phyloP scores from a whole-genome alignment of 805 yeast species.

The Kodamaea hsintzibuensis region DNA sequence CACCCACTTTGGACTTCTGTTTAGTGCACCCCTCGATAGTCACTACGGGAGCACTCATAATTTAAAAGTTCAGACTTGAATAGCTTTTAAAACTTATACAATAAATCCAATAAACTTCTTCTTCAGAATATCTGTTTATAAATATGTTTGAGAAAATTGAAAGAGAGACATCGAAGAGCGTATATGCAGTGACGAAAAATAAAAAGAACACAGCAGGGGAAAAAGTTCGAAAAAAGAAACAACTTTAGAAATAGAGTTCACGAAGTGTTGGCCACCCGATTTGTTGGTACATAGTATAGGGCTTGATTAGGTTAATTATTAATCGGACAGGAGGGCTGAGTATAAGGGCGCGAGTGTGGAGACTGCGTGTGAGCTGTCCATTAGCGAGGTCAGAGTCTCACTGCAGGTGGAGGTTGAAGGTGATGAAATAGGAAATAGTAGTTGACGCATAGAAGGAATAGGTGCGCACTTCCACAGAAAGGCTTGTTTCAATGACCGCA shows the following conservation, averaged over 20 bases:
- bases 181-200: neutral
- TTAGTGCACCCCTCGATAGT: slow-evolving; percentile 4
- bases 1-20: neutral
- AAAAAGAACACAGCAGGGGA: neutral
- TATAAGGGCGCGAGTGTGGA: neutral
- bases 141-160: neutral
- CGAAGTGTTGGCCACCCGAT: neutral
- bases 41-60: slow-evolving; percentile 10
- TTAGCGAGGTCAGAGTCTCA: neutral
- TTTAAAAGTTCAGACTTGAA: neutral
- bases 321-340: neutral
- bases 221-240: neutral
- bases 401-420: neutral
- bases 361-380: neutral
- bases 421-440: neutral
- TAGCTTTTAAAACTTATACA: too few relatives aligned
- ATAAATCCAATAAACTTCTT: neutral
- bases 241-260: neutral
- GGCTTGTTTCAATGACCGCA: neutral
- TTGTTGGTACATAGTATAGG: neutral
- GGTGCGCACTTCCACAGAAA: neutral
- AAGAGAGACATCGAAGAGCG: neutral
- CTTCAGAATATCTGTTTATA: neutral
- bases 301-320: neutral
- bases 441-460: neutral